These are phyloP conservation scores for Ascoidea rubescens DNA, from an alignment of 805 yeast species.

Conservation along the genomic window DNA sequence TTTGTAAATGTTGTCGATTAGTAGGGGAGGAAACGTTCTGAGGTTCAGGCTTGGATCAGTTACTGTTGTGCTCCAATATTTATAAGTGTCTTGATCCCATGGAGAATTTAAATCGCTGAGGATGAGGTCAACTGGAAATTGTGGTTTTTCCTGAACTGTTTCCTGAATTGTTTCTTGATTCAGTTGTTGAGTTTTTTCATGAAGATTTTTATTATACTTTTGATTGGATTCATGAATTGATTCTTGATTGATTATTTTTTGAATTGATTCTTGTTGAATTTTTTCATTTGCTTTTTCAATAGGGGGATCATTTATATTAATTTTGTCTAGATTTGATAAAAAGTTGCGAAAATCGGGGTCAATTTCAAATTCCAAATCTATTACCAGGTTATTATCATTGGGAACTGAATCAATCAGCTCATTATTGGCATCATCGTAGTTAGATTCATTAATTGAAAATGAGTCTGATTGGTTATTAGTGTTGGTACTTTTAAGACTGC, in stretches of 20 bases:
- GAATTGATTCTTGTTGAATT: too few species aligned
- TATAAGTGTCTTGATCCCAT: background rate
- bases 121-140: constrained; percentile 61
- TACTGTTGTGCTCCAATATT: background rate
- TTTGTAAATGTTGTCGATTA: background rate
- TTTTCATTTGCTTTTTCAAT: too few species aligned
- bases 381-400: background rate
- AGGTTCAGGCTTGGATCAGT: background rate
- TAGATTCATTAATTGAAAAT: too few species aligned
- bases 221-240: too few species aligned
- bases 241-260: too few species aligned
- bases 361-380: too few species aligned
- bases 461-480: background rate
- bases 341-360: too few species aligned
- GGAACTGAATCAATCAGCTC: background rate
- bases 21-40: background rate
- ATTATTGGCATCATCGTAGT: too few species aligned
- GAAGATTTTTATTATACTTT: background rate
- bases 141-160: constrained; percentile 48
- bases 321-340: too few species aligned
- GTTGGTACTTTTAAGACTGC: background rate
- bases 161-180: too few species aligned
- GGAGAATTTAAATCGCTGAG: background rate
- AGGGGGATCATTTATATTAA: background rate
- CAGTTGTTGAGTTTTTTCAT: too few species aligned